Percentiles rank a stretch among this genome's conserved stretches.
These are phyloP conservation scores for Stemphylium beticola DNA, from an alignment of 2,329 filamentous ascomycete genomes.

Conservation along the genomic window DNA sequence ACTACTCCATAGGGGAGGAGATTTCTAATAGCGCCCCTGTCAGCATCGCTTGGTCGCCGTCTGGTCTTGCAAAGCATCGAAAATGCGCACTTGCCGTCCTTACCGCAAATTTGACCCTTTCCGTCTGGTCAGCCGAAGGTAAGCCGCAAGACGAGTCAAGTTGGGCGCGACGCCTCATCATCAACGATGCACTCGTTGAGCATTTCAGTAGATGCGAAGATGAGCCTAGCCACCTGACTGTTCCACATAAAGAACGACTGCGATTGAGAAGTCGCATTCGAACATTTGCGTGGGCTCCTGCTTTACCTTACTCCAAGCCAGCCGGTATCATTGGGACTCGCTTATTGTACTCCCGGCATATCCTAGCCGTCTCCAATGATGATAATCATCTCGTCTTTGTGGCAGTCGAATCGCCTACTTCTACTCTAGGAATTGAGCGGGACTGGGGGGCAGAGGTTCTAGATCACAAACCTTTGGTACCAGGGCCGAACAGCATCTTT, in stretches of 20 bases:
- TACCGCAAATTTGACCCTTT: constrained; percentile 63
- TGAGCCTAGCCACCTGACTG: constrained; percentile 23
- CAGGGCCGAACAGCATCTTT: constrained; percentile 17
- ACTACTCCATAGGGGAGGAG: constrained; percentile 65
- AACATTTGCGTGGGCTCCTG: constrained; percentile 52
- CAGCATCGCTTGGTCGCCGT: constrained; percentile 62
- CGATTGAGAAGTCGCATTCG: constrained; percentile 49
- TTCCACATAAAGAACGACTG: constrained; percentile 40
- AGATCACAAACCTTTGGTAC: constrained; percentile 29
- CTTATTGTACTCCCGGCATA: constrained; percentile 34
- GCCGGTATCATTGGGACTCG: constrained; percentile 33
- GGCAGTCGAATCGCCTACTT: constrained; percentile 47
- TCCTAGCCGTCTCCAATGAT: constrained; percentile 51
- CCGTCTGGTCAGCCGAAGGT: constrained; percentile 61
- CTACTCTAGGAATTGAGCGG: constrained; percentile 31
- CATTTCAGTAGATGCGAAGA: constrained; percentile 42
- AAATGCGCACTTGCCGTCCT: constrained; percentile 62
- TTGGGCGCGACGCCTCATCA: constrained; percentile 61
- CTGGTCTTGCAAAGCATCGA: constrained; percentile 61
- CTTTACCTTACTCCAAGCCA: constrained; percentile 17
- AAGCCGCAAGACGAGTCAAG: constrained; percentile 48
- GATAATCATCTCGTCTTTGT: constrained; percentile 50
- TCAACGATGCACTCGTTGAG: constrained; percentile 57
- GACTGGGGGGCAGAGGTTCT: constrained; percentile 40
- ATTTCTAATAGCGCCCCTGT: constrained; percentile 59